Percentiles rank a stretch among this genome's conserved stretches.
phyloP scores from a whole-genome alignment of 2,329 filamentous ascomycete species.

The Fusarium sublunatum region DNA sequence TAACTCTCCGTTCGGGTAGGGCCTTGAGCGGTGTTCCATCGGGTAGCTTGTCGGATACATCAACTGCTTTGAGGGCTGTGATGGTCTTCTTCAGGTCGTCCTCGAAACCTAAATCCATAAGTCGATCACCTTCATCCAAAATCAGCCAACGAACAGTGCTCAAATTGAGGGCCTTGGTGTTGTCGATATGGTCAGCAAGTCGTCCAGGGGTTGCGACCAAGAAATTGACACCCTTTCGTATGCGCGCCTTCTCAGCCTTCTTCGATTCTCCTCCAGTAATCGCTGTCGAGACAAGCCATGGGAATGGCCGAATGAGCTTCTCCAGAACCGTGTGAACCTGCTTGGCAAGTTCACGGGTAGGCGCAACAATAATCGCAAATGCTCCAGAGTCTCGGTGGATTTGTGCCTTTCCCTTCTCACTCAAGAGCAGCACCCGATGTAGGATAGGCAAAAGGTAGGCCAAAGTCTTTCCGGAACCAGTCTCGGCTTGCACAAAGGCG shows the following conservation, averaged over 20 bases:
- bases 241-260: slow-evolving; percentile 87
- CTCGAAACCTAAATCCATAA: slow-evolving; percentile 98
- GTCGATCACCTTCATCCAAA: slow-evolving; percentile 93
- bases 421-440: slow-evolving; percentile 84
- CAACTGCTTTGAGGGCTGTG: slow-evolving; percentile 75
- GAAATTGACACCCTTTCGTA: slow-evolving; percentile 95
- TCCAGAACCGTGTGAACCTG: slow-evolving; percentile 92
- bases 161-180: slow-evolving; percentile 89
- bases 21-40: slow-evolving; percentile 69
- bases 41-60: slow-evolving; percentile 67
- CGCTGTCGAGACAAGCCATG: slow-evolving; percentile 93
- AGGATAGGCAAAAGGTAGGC: slow-evolving; percentile 95
- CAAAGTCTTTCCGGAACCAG: slow-evolving; percentile 95
- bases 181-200: slow-evolving; percentile 89
- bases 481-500: slow-evolving; percentile 96
- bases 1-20: slow-evolving; percentile 81
- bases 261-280: slow-evolving; percentile 78
- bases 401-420: slow-evolving; percentile 65
- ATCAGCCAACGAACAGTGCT: slow-evolving; percentile 93
- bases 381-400: slow-evolving; percentile 88
- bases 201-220: slow-evolving; percentile 94
- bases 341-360: slow-evolving; percentile 92
- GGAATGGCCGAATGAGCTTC: slow-evolving; percentile 84
- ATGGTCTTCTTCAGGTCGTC: slow-evolving; percentile 92
- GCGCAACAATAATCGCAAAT: slow-evolving; percentile 93